Base-by-base conservation (phyloP, 2,329 filamentous ascomycete species). In the Colletotrichum viniferum region DNA sequence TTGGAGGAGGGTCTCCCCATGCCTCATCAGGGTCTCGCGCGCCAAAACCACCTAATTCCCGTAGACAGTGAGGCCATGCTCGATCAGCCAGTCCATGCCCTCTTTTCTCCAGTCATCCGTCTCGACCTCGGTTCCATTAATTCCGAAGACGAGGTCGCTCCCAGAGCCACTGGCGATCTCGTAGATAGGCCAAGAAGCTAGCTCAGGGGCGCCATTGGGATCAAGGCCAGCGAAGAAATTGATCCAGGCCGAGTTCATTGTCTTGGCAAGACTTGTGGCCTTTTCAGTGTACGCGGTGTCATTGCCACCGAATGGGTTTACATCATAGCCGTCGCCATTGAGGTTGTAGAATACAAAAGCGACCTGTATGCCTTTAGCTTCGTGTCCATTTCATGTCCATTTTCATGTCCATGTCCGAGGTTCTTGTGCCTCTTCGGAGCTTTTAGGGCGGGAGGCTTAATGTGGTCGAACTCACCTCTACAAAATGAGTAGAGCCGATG, bases 291-390 rank as follows among this genome's bases (percentile, higher is more conserved):
- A 83, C 4, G 55, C 55, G 7, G 77, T 74, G 7, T 78, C 77
- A 36, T 79, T 78, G n/a, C 80, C 80, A 7, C 75, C 81, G 34
- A 83, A 82, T 2, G 83, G 83, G 66, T 83, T 82, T 0, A 61
- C 72, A n/a, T 60, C 67, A 55, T 84, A 84, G 56, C 82, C 82
- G 7, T 78, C 74, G 18, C 82, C 83, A 34, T 80, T 77, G 14
- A 80, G 61, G 64, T 84, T 85, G 58, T 81, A 79, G 70, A 89
- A 87, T n/a, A 84, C 82, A 68, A 89, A 83, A 8, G 84, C 79
- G 24, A 88, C 81, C 70, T 87, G 1, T 3, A 10, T 21, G 7
- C 12, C 18, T 36, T 60, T n/a, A 60, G 26, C 26, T 30, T 9
- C 1, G 9, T 34, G 32, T 34, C 32, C 32, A 34, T 34, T 34